Evolutionary conservation across 1,284 basidiomycete genomes (phyloP).

Genomic region (Trametes hirsuta): DNA sequence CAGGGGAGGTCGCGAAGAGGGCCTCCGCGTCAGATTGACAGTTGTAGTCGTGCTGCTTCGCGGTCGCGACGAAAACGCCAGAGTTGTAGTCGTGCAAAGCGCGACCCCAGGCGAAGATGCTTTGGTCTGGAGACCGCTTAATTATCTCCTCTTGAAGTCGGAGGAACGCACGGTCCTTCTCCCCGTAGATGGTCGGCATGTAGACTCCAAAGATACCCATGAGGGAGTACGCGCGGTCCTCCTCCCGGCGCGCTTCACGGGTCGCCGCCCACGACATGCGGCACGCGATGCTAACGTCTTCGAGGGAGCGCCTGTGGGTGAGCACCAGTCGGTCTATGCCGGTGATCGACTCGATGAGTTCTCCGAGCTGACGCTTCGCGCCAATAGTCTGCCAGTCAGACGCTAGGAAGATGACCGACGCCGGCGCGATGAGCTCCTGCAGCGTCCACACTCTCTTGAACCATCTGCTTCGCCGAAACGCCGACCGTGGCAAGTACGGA

Average conservation of each 20-base stretch:
- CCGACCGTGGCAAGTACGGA: background rate
- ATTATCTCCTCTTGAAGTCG: conserved; percentile 23
- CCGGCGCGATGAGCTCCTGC: conserved; percentile 23
- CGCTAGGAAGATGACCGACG: conserved; percentile 19
- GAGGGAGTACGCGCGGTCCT: conserved; percentile 23
- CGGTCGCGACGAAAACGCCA: conserved; percentile 7
- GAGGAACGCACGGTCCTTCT: conserved; percentile 18
- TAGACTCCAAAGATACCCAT: conserved; percentile 24
- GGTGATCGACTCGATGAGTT: conserved; percentile 18
- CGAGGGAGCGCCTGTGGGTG: conserved; percentile 12
- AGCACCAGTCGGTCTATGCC: conserved; percentile 19
- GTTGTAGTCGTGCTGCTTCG: conserved; percentile 19
- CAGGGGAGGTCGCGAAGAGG: conserved; percentile 18
- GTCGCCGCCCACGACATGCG: conserved; percentile 24
- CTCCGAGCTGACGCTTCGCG: conserved; percentile 13
- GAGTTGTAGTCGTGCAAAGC: conserved; percentile 10
- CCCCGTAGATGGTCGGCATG: conserved; percentile 23
- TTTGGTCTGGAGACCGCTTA: conserved; percentile 18
- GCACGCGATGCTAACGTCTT: conserved; percentile 21
- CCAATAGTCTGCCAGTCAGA: conserved; percentile 16
- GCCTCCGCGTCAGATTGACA: conserved; percentile 6
- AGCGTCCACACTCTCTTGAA: conserved; percentile 21
- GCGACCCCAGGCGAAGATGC: conserved; percentile 22
- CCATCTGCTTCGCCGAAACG: conserved; percentile 19
- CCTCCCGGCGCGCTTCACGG: conserved; percentile 14